Percentiles rank a stretch among this genome's conserved stretches.
These are phyloP conservation scores for Fusarium longipes DNA, from an alignment of 2,329 filamentous ascomycete genomes.

Conservation along the genomic window DNA sequence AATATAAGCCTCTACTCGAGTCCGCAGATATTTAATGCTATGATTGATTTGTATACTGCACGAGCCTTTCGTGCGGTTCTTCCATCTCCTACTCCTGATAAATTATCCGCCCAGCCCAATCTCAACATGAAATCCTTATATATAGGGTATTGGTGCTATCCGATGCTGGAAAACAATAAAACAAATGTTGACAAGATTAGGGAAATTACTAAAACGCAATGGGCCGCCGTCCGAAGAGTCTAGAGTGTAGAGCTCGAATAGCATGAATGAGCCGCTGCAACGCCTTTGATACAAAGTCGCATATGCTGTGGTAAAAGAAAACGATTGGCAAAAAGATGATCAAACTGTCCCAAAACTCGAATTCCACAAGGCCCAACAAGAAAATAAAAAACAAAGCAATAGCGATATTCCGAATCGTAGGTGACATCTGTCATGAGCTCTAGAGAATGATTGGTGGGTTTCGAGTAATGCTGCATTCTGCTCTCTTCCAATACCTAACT, in stretches of 20 bases:
- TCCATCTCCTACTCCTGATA: neutral
- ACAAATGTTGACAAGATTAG: slow-evolving; percentile 3
- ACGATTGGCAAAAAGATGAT: slow-evolving; percentile 6
- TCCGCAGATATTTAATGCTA: neutral
- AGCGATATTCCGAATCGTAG: slow-evolving; percentile 25
- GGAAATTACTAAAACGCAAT: neutral
- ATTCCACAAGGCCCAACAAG: neutral
- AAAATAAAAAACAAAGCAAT: slow-evolving; percentile 27
- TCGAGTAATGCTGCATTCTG: slow-evolving; percentile 2
- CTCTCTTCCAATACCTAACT: slow-evolving; percentile 44
- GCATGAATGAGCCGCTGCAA: slow-evolving; percentile 5
- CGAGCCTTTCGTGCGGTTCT: neutral
- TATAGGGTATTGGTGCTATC: slow-evolving; percentile 24
- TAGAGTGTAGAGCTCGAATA: neutral
- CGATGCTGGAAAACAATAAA: slow-evolving; percentile 9
- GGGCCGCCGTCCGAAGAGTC: neutral
- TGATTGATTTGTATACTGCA: neutral
- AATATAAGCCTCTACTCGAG: neutral
- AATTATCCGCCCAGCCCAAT: slow-evolving; percentile 10
- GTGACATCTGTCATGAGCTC: slow-evolving; percentile 28
- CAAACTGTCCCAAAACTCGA: slow-evolving; percentile 1
- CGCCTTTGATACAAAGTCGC: slow-evolving; percentile 3
- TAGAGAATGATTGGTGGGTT: slow-evolving; percentile 18
- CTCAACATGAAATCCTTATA: slow-evolving; percentile 9
- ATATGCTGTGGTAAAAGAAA: slow-evolving; percentile 4